Base-by-base conservation (phyloP, 768 basidiomycete species). In the Pholiota molesta region DNA sequence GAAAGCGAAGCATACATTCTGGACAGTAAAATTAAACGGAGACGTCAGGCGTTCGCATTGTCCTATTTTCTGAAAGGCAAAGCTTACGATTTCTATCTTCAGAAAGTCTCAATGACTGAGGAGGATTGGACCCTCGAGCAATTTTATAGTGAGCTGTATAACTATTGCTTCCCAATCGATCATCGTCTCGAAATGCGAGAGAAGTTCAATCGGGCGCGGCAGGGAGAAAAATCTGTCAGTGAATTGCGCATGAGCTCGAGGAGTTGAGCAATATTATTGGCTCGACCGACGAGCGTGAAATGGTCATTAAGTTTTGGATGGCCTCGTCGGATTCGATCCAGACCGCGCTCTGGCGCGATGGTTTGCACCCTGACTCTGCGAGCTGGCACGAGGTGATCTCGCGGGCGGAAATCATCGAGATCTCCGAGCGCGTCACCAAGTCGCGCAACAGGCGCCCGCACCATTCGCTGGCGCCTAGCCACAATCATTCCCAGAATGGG, bases 81-180 rank as follows among this genome's bases (percentile, higher is more conserved):
- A 16, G 65, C 65, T 0, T 66, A 66, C 29, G 61, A 66, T 29
- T 66, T 63, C 26, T 66, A 66, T 29, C 49, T 57, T 0, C 56
- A 62, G 54, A 70, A 16, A 37, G 71, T 79, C 0, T 62, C 76
- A 0, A 57, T 59, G 1, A 68, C 68, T 7, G 45, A 57, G 26
- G 63, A 71, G 9, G 29, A 65, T 0, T 79, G 77, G 77, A 63
- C 40, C 0, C 21, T 79, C 0, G 47, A 61, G 9, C 17, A 66
- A 1, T 78, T 79, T 59, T 77, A 75, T 44, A 19, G 47, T 0
- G 73, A 67, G 42, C 21, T 79, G 9, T 79, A 77, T 53, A 68
- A 79, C n/a, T 75, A 74, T n/a, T 77, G 77, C 29, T 80, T 79
- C 60, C 77, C 78, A 0, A 35, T 64, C 1, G 45, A 62, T 29